These are phyloP conservation scores for Thalassiosira oceanica DNA, from an alignment of 352 stramenopile species.

Conservation along the genomic window DNA sequence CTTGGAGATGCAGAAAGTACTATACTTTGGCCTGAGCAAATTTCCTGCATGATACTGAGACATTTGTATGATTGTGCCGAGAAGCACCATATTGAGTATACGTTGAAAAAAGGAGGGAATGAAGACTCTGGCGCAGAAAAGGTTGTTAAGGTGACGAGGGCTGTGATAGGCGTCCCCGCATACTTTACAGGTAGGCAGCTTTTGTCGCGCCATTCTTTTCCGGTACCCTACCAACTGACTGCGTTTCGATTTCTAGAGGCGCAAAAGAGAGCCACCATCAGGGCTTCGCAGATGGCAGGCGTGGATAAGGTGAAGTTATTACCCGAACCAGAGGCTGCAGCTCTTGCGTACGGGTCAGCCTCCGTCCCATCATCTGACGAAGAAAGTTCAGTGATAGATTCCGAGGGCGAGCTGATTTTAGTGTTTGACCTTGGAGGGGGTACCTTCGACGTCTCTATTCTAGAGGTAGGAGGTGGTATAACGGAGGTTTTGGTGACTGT, in stretches of 20 bases:
- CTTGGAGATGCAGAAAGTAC: neutral
- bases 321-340: constrained; percentile 95
- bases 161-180: constrained; percentile 93
- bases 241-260: no score
- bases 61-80: constrained; percentile 60
- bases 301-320: constrained; percentile 95
- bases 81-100: no score
- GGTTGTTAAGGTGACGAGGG: constrained; percentile 89
- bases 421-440: constrained; percentile 98
- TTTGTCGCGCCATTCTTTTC: no score
- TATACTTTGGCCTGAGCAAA: constrained; percentile 66
- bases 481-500: constrained; percentile 96
- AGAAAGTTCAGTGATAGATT: constrained; percentile 98
- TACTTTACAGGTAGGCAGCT: no score
- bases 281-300: constrained; percentile 93
- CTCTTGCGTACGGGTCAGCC: constrained; percentile 97
- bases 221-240: no score
- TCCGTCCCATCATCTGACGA: no score
- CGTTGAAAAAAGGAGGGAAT: no score
- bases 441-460: constrained; percentile 98
- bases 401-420: constrained; percentile 94
- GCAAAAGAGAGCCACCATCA: constrained; percentile 95
- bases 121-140: no score
- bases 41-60: constrained; percentile 77
- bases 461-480: constrained; percentile 92